Base-by-base conservation (phyloP, 139 green algal genomes). In the Desmodesmus armatus region DNA sequence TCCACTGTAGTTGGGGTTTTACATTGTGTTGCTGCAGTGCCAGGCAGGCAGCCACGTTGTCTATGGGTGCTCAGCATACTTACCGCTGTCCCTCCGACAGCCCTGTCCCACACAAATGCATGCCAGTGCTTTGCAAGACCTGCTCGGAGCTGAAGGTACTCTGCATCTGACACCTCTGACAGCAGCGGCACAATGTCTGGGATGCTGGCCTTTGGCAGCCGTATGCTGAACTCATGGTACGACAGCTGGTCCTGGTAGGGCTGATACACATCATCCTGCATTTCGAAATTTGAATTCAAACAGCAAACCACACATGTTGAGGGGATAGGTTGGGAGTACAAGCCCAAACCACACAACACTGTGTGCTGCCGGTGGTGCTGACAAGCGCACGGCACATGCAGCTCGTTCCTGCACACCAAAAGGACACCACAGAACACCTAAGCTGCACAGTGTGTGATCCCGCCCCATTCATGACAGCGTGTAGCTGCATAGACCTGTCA, bases 191-290 rank as follows among this genome's bases (percentile, higher is more conserved):
- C 71, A 9, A 90, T 23, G 3, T 55, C 51, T 2, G 81, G 79
- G 40, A 90, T 35, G 21, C 86, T 63, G 31, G 15, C 40, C 43
- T 78, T 85, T 41, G 66, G 39, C 3, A 87, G n/a, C n/a, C 86
- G 81, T 23, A 90, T n/a, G 7, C 58, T 77, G 58, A 90, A 90
- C 19, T 90, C 81, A 6, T 70, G 40, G 55, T 90, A 90, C 13
- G 85, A 75, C 67, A 90, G 66, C 21, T 87, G 23, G 65, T 90
- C 86, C 75, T 90, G 80, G 25, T 21, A 89, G 9, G 80, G 35
- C 86, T 89, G 86, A 17, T 58, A 60, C 5, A 62, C 29, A 19
- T 62, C 41, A n/a, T 65, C 37, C 60, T 62, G 19, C 49, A 19
- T 21, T 23, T 19, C 5, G 5, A 7, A 25, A 37, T 4, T 60